These are phyloP conservation scores for Friedmanniomyces simplex DNA, from an alignment of 495 filamentous ascomycete genomes.

Conservation along the genomic window DNA sequence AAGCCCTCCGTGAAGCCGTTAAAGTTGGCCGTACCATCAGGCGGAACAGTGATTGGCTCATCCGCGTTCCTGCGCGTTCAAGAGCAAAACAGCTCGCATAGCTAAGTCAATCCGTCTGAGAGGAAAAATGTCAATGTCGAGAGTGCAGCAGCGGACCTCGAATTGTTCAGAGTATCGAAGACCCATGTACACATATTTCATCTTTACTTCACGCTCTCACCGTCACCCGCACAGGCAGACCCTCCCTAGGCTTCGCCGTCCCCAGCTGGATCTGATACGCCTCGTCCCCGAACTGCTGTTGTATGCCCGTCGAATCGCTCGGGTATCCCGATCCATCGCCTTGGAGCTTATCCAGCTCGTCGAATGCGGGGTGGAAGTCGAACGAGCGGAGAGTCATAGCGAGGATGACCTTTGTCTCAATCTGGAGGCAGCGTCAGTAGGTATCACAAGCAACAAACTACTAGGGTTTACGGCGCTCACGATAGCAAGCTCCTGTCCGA, in stretches of 20 bases:
- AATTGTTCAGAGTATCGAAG: too few relatives aligned
- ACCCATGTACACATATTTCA: too few relatives aligned
- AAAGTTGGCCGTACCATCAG: neutral
- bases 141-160: too few relatives aligned
- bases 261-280: slow-evolving; percentile 13
- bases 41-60: neutral
- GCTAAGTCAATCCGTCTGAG: neutral
- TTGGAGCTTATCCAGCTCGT: slow-evolving; percentile 17
- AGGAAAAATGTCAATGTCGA: neutral
- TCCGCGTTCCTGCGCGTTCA: neutral
- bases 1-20: neutral
- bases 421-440: neutral
- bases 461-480: too few relatives aligned
- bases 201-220: neutral
- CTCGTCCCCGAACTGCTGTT: slow-evolving; percentile 9
- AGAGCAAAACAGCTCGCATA: neutral
- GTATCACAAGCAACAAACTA: too few relatives aligned
- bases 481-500: slow-evolving; percentile 31
- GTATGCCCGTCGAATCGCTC: neutral
- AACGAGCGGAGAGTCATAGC: slow-evolving; percentile 23
- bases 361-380: slow-evolving; percentile 23
- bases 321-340: slow-evolving; percentile 9
- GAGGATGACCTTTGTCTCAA: slow-evolving; percentile 30
- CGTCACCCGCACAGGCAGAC: slow-evolving; percentile 4
- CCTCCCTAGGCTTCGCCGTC: slow-evolving; percentile 10